Evolutionary conservation across 1,139 yeast species (phyloP), one percentile per base, ranked within the genome.

Genomic region (Scheffersomyces parashehatae): DNA sequence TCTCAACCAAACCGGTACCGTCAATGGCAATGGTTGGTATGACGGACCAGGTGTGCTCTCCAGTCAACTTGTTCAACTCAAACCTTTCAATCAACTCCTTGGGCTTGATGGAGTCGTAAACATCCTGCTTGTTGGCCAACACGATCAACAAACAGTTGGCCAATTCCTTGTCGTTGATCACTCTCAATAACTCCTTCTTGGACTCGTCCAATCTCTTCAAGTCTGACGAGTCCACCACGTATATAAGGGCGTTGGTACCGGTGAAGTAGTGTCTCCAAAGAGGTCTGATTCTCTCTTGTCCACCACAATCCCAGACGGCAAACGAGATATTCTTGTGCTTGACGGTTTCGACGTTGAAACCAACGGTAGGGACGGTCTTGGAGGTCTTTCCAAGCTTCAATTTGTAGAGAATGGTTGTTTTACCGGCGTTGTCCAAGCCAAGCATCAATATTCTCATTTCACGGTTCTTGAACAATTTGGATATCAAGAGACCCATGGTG

Each of bases 291-390:
- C 95, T 76, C 58, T 88, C 95, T 68, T 89, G 97, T 63, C 96
- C 97, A 68, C 97, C 97, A 46, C 95, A 95, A 65, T 90, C 97
- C 97, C 97, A 91, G 54, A 93, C 95, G 49, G 93, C 93, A 74
- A 90, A 89, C 47, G 88, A 83, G 48, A 90, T 84, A 64, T 88
- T 88, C 64, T 86, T 88, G 65, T 86, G 91, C 48, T 87, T 83
- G 54, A 91, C 90, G 7, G 96, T 88, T 66, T 91, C 97, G 45
- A 90, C 96, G 65, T 90, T 90, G 70, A 88, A 91, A 2, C 97
- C 97, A 26, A 90, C 97, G 0, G 97, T 91, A 24, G 97, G 97
- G 5, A 88, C 95, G 1, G 96, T 88, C 40, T 87, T 82, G 50
- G 85, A 82, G 38, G 88, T 79, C 60, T 84, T 85, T 43, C 89